phyloP scores from a whole-genome alignment of 139 green algal genomes.

The Volvox reticuliferus region DNA sequence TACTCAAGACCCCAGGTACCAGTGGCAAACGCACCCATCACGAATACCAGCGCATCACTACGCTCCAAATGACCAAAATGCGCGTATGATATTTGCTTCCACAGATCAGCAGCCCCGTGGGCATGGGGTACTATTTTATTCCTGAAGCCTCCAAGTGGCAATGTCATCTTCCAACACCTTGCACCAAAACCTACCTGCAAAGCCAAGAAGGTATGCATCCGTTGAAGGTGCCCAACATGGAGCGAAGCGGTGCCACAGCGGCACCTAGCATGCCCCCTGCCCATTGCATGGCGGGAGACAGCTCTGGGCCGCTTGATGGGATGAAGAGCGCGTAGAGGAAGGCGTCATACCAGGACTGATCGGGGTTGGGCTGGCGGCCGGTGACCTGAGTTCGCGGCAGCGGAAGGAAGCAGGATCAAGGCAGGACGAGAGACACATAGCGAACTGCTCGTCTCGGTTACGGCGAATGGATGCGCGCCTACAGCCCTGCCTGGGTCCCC shows the following conservation, averaged over 20 bases:
- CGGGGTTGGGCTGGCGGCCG: constrained; percentile 31
- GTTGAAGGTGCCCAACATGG: constrained; percentile 45
- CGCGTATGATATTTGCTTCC: too few relatives aligned
- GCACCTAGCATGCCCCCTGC: constrained; percentile 47
- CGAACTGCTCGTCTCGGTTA: too few relatives aligned
- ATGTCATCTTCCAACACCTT: not conserved
- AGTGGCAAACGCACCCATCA: too few relatives aligned
- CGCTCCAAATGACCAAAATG: too few relatives aligned
- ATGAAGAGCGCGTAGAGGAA: constrained; percentile 54
- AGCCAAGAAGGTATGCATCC: constrained; percentile 49
- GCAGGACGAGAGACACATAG: too few relatives aligned
- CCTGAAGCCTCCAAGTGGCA: too few relatives aligned
- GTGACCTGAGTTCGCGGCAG: constrained; percentile 1
- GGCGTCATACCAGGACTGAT: constrained; percentile 26
- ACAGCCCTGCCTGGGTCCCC: too few relatives aligned
- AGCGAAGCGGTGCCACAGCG: constrained; percentile 46
- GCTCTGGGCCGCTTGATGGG: not conserved
- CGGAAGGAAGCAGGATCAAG: not conserved
- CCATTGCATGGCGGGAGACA: constrained; percentile 27
- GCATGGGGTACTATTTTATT: too few relatives aligned
- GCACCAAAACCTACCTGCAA: constrained; percentile 36
- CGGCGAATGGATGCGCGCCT: too few relatives aligned
- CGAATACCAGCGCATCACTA: too few relatives aligned
- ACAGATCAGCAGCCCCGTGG: too few relatives aligned
- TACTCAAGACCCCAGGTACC: too few relatives aligned